Evolutionary conservation across 768 basidiomycete species (phyloP).

Genomic region (Rhodocollybia butyracea): DNA sequence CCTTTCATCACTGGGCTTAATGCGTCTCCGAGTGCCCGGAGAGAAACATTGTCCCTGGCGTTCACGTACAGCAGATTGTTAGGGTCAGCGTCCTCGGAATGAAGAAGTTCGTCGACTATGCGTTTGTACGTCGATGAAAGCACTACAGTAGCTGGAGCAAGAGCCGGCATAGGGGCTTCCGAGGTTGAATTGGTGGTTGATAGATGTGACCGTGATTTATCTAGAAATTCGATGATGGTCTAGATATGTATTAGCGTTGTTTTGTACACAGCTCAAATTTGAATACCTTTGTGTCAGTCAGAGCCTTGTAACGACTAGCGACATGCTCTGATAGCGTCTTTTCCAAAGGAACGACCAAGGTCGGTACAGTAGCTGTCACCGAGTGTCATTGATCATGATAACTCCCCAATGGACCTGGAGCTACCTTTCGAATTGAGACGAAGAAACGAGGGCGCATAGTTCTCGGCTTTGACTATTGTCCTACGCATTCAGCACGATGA

Average conservation of each 20-base stretch:
- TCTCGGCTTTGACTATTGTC: conserved; percentile 67
- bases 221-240: conserved; percentile 78
- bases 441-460: conserved; percentile 70
- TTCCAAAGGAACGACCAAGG: conserved; percentile 78
- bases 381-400: background rate
- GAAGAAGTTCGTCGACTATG: conserved; percentile 56
- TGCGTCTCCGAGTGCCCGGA: conserved; percentile 44
- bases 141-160: conserved; percentile 82
- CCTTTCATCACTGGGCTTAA: conserved; percentile 40
- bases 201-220: conserved; percentile 70
- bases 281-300: conserved; percentile 69
- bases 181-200: conserved; percentile 73
- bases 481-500: background rate
- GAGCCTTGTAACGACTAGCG: conserved; percentile 77
- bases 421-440: conserved; percentile 76
- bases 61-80: conserved; percentile 55
- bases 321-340: conserved; percentile 67
- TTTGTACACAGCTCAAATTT: no score
- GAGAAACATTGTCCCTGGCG: conserved; percentile 52
- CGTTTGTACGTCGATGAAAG: conserved; percentile 50
- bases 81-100: conserved; percentile 62
- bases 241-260: conserved; percentile 26
- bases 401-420: background rate
- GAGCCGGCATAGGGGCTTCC: conserved; percentile 65
- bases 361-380: conserved; percentile 68